Percentiles rank a stretch among this genome's conserved stretches.
Evolutionary conservation across 75 land plant genomes (phyloP).

Genomic region (Ceratopteris richardii): DNA sequence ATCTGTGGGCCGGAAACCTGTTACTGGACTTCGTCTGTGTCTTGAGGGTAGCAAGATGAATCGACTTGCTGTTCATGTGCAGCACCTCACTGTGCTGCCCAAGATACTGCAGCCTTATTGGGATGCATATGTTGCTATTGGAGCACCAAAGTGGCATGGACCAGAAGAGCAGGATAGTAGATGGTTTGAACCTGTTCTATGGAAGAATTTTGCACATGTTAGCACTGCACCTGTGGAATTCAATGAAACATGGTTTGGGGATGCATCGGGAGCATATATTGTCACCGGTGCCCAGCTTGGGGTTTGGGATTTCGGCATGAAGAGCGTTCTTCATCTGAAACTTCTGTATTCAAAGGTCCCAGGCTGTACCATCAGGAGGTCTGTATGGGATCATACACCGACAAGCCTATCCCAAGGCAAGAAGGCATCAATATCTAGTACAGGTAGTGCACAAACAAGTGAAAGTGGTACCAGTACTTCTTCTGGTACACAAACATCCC

Average conservation of each 20-base stretch:
- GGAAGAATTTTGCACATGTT: conserved; percentile 85
- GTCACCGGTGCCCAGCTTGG: conserved; percentile 91
- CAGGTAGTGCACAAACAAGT: not conserved
- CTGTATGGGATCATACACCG: conserved; percentile 73
- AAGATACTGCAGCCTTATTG: conserved; percentile 73
- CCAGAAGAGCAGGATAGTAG: conserved; percentile 85
- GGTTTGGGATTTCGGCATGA: conserved; percentile 73
- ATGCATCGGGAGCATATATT: conserved; percentile 63
- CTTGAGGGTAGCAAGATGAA: conserved; percentile 76
- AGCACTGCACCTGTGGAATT: conserved; percentile 78
- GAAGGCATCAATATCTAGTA: not conserved
- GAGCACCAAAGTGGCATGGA: conserved; percentile 79
- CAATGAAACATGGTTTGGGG: conserved; percentile 50
- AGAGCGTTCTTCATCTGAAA: conserved; percentile 65
- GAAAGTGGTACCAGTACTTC: not conserved
- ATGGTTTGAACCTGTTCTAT: conserved; percentile 88
- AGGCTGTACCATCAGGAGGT: conserved; percentile 67
- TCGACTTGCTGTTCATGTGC: conserved; percentile 63
- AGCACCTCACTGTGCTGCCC: conserved; percentile 76
- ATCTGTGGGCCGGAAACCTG: conserved; percentile 73
- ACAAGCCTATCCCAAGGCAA: not conserved
- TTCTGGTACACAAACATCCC: conserved; percentile 2
- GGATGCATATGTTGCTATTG: conserved; percentile 73
- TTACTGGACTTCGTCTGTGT: conserved; percentile 65
- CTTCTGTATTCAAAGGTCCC: conserved; percentile 75